Evolutionary conservation across 176 grass and related monocot species (phyloP), one percentile per base, ranked within the genome.

Genomic region (Elaeis guineensis): DNA sequence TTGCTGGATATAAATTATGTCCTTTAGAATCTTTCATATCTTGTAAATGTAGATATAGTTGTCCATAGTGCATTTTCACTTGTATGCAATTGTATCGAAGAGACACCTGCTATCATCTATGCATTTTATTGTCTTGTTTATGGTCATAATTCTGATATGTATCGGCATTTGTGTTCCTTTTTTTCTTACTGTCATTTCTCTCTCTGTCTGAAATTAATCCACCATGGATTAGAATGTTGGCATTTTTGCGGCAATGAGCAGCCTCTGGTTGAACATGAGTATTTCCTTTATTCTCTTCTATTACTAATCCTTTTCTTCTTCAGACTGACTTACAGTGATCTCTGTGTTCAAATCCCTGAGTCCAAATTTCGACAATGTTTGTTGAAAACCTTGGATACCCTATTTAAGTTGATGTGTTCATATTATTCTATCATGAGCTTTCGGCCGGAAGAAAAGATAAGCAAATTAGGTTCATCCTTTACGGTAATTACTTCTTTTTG

Each of bases 241-340:
- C 25, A 61, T 30, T 16, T 16, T 61, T 61, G 25, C 26, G 19
- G 58, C 17, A 29, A 16, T 61, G 25, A 61, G 25, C n/a, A 60
- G 58, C 58, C 28, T 60, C 21, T 17, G 58, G 23, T 29, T 61
- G 25, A 6, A 30, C 4, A 12, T n/a, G 25, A 35, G 35, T 44
- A 14, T 23, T 30, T 24, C 57, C 17, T 59, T 59, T 59, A 26
- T 51, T 65, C 5, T 35, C 49, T 29, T 5, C 52, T 29, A 0
- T 61, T 28, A 19, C 0, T 52, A 3, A 25, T 15, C 1, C 58
- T 61, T 76, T 44, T 76, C 74, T 69, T 53, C 32, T 84, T 63
- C 87, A 97, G 93, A 82, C 86, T 98, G 75, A 98, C 93, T 57
- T 98, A 92, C 63, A 98, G 87, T 70, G 93, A 98, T 83, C 76